These are phyloP conservation scores for Trichoderma breve DNA, from an alignment of 2,329 filamentous ascomycete species.

Conservation along the genomic window DNA sequence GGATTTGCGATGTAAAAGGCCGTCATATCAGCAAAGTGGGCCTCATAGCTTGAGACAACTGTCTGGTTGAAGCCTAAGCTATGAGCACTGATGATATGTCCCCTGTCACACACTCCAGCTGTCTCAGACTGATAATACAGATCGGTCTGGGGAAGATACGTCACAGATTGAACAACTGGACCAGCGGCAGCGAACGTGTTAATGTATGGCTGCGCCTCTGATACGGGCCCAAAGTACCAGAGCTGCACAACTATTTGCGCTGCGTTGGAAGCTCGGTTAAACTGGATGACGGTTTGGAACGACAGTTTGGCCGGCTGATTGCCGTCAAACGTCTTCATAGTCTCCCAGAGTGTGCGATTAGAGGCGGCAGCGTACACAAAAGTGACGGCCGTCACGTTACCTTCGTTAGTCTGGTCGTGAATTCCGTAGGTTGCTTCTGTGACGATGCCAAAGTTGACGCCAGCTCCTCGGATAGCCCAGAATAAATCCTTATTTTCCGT, in stretches of 20 bases:
- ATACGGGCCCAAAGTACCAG: neutral
- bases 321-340: neutral
- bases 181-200: neutral
- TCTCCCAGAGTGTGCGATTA: neutral
- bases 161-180: neutral
- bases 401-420: conserved; percentile 18
- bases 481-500: conserved; percentile 38
- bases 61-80: neutral
- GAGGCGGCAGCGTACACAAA: neutral
- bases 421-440: neutral
- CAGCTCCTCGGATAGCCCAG: conserved; percentile 50
- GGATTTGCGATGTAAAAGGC: neutral
- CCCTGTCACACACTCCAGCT: neutral
- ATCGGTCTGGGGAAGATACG: neutral
- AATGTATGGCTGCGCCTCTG: neutral
- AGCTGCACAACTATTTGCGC: neutral
- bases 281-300: neutral
- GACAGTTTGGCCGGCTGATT: neutral
- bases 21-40: neutral
- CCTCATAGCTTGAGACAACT: neutral
- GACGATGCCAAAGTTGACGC: conserved; percentile 50
- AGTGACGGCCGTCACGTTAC: neutral
- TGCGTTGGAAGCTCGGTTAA: neutral
- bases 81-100: neutral
- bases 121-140: neutral